Evolutionary conservation across 306 rosid genomes (phyloP), one percentile per base, ranked within the genome.

Genomic region (Medicago lupulina): DNA sequence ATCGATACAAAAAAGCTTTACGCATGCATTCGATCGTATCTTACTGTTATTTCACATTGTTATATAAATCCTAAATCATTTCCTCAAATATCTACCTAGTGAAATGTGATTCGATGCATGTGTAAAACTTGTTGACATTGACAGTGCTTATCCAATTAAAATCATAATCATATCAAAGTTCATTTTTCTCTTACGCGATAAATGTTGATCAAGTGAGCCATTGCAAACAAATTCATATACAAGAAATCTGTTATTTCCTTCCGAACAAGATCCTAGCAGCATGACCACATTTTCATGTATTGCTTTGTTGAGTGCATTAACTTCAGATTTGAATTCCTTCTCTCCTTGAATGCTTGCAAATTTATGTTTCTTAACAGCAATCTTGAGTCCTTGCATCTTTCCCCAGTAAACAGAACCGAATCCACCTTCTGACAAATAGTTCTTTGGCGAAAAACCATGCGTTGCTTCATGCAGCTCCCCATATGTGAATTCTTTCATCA

Each of bases 221-320:
- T 90, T 25, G 91, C 96, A 93, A 64, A 93, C 89, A 71, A 82
- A 89, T 72, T 90, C 96, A 54, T 90, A 93, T 38, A 92, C 98
- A 47, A 93, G 95, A 25, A 90, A 86, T 85, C 98, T 83, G 38
- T 78, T 76, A 57, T 23, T 80, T 77, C 94, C 90, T 40, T 93
- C 91, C 1, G 94, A 87, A 51, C 96, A 93, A n/a, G 85, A 88
- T 4, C 98, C 97, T 41, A 91, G 80, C 73, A 90, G 78, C 89
- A 83, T 78, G 28, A 90, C 91, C 75, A 93, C 82, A 87, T 93
- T 93, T 79, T 89, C 87, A 79, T 90, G 96, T 80, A 83, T 86
- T 21, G 87, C 98, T 83, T 65, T 89, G 84, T 89, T 83, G 6
- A 89, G 88, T 66, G 81, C 88, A 67, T 83, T 63, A 75, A 90